A percentile compares a stretch with the other conserved stretches of the same genome.
Conservation (phyloP, 177 flowering plant species). For the Telopea speciosissima region DNA sequence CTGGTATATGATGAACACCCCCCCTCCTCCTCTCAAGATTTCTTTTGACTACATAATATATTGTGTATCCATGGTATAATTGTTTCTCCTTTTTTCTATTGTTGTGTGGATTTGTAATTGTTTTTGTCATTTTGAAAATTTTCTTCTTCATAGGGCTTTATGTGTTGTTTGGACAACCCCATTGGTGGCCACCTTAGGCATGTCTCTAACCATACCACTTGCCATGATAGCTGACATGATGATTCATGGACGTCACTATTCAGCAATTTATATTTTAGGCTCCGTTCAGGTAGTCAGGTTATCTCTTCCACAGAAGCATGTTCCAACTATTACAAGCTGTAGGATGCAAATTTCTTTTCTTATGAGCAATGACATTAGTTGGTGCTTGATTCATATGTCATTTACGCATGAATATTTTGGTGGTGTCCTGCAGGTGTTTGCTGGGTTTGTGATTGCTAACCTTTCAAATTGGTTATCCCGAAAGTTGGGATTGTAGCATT, state of each 20-base stretch:
- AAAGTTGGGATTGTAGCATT: constrained; percentile 63
- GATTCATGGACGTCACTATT: constrained; percentile 90
- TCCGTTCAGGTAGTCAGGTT: constrained; percentile 57
- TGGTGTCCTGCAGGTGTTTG: constrained; percentile 64
- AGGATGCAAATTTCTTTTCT: background rate
- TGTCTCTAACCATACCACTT: constrained; percentile 93
- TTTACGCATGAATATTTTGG: background rate
- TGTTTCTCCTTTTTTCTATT: background rate
- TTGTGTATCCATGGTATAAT: background rate
- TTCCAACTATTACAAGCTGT: background rate
- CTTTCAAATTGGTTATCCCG: constrained; percentile 60
- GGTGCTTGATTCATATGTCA: background rate
- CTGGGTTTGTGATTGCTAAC: constrained; percentile 82
- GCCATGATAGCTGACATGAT: constrained; percentile 95
- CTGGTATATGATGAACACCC: constrained; percentile 45
- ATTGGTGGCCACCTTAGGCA: constrained; percentile 84
- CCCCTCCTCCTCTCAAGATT: background rate
- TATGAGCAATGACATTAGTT: background rate
- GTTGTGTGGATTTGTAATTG: too few species aligned
- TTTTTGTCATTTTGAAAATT: constrained; percentile 7
- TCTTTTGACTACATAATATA: too few species aligned
- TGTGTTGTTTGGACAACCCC: constrained; percentile 98
- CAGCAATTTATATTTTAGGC: constrained; percentile 84
- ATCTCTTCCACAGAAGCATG: background rate
- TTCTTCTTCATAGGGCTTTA: constrained; percentile 54